A percentile compares a stretch with the other conserved stretches of the same genome.
These are phyloP conservation scores for Plasmopara viticola DNA, from an alignment of 352 stramenopile species.

Conservation along the genomic window DNA sequence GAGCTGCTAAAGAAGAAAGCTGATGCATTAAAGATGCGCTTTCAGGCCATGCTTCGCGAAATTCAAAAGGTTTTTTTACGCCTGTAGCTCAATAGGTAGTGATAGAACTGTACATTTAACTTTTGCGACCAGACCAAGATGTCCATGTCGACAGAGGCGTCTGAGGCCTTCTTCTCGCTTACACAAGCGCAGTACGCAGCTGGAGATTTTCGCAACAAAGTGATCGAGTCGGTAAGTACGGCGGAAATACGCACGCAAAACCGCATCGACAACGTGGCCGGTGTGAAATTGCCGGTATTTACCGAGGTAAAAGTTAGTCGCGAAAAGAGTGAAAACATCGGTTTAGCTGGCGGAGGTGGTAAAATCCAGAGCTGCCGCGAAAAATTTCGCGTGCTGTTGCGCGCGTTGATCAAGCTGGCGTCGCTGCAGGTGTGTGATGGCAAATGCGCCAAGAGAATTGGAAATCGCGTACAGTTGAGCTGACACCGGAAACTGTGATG, in stretches of 20 bases:
- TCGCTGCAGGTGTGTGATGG: constrained; percentile 56
- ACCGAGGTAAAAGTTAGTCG: constrained; percentile 92
- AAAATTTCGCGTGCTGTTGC: constrained; percentile 81
- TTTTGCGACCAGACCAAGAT: constrained; percentile 59
- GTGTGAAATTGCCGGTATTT: constrained; percentile 99
- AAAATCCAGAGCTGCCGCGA: constrained; percentile 95
- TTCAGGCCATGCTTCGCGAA: constrained; percentile 81
- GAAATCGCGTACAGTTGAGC: constrained; percentile 6
- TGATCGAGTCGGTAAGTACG: constrained; percentile 94
- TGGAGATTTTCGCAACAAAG: constrained; percentile 95
- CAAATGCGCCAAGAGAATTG: neutral
- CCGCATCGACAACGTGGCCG: constrained; percentile 98
- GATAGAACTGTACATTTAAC: neutral
- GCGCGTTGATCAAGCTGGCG: constrained; percentile 83
- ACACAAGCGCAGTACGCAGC: constrained; percentile 98
- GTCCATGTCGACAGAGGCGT: constrained; percentile 85
- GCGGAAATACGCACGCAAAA: constrained; percentile 94
- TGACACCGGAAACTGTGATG: constrained; percentile 9
- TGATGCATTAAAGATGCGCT: constrained; percentile 97
- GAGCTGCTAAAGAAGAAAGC: constrained; percentile 96
- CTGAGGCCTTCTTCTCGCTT: constrained; percentile 95
- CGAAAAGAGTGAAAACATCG: constrained; percentile 93
- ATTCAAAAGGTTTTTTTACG: constrained; percentile 61
- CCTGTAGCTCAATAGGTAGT: neutral
- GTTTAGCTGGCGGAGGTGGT: constrained; percentile 93